Evolutionary conservation across 2,329 filamentous ascomycete species (phyloP).

Genomic region (Cordyceps fumosorosea): DNA sequence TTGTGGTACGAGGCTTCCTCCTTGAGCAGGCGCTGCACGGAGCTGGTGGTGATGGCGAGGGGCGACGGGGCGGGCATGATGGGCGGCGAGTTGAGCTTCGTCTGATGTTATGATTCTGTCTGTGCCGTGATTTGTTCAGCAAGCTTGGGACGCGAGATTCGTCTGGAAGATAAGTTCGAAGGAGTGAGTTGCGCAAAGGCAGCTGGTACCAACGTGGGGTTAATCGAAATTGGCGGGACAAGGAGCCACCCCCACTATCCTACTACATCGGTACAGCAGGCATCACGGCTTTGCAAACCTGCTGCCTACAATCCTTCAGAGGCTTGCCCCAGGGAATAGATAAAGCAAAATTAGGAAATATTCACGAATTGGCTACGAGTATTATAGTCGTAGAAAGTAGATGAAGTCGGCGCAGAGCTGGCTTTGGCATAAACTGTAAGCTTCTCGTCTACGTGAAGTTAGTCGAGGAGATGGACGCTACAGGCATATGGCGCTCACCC

Average conservation of each 20-base stretch:
- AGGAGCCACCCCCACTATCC: neutral
- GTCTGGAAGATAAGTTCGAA: neutral
- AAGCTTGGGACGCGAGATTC: neutral
- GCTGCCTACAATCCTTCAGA: too few species aligned
- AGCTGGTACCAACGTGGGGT: neutral
- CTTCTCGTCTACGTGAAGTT: neutral
- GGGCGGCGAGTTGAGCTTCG: neutral
- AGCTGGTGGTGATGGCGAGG: conserved; percentile 71
- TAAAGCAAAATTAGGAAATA: too few species aligned
- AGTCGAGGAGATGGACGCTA: neutral
- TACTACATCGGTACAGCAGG: too few species aligned
- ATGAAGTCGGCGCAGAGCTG: too few species aligned
- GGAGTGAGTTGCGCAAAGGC: neutral
- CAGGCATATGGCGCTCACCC: neutral
- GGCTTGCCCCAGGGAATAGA: too few species aligned
- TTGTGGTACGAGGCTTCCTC: conserved; percentile 88
- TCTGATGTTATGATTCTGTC: neutral
- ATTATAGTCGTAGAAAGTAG: too few species aligned
- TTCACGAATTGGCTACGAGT: too few species aligned
- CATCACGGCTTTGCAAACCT: too few species aligned
- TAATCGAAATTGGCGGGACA: conserved; percentile 2
- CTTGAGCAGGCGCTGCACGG: conserved; percentile 78
- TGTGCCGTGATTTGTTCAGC: neutral
- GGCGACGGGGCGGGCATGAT: conserved; percentile 70
- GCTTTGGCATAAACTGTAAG: too few species aligned